Conservation (phyloP, 176 grass and related monocot genomes). For the Juncus inflexus region DNA sequence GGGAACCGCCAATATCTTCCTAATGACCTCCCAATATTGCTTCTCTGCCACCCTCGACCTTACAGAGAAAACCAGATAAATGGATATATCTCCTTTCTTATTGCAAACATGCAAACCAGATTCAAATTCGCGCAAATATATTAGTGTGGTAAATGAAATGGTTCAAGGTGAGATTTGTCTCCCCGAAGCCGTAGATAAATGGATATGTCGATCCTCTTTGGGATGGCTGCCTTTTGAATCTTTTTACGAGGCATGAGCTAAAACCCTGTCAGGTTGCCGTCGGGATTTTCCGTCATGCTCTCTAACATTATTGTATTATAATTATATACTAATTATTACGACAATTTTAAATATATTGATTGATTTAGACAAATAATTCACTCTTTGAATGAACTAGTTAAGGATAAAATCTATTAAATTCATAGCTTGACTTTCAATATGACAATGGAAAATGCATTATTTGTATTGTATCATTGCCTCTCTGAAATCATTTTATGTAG, state of each 20-base stretch:
- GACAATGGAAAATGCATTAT: no score
- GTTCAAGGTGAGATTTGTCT: constrained; percentile 2
- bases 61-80: no score
- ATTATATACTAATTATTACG: no score
- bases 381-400: no score
- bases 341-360: no score
- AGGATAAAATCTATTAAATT: no score
- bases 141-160: background rate
- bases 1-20: background rate
- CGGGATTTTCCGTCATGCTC: no score
- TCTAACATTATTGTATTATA: no score
- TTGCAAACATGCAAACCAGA: background rate
- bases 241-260: constrained; percentile 22
- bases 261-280: background rate
- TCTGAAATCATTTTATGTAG: no score
- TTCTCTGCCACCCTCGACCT: background rate
- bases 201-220: constrained; percentile 24
- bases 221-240: constrained; percentile 28
- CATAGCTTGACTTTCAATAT: no score
- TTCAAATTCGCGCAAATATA: background rate
- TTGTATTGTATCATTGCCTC: no score
- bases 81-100: background rate
- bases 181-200: constrained; percentile 15
- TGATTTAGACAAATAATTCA: no score
- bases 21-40: background rate